These are phyloP conservation scores for Mikania micrantha DNA, from an alignment of 129 eudicot genomes.

Conservation along the genomic window DNA sequence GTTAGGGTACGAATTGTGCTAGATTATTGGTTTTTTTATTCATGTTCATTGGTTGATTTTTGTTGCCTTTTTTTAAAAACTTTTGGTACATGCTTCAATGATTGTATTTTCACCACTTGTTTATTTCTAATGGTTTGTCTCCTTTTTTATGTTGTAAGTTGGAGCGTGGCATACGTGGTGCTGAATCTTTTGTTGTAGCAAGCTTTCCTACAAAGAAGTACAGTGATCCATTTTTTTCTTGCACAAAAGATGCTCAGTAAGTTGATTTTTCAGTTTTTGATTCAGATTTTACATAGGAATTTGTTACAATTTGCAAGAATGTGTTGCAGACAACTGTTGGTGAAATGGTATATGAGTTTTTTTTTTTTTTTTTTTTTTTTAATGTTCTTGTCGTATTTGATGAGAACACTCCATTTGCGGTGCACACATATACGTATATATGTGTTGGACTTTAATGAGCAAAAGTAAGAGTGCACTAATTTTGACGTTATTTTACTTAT, in stretches of 20 bases:
- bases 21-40: constrained; percentile 19
- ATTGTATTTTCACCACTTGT: neutral
- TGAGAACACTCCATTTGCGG: too few species aligned
- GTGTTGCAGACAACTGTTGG: neutral
- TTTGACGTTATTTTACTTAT: too few species aligned
- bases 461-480: too few species aligned
- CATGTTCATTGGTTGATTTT: constrained; percentile 8
- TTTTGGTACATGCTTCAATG: neutral
- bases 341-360: neutral
- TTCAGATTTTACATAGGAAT: neutral
- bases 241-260: constrained; percentile 76
- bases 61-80: neutral
- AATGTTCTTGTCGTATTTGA: neutral
- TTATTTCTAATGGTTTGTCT: neutral
- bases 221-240: constrained; percentile 53
- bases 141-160: constrained; percentile 32
- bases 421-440: too few species aligned
- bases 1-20: constrained; percentile 4
- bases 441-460: too few species aligned
- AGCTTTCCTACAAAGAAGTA: constrained; percentile 80
- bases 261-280: constrained; percentile 16
- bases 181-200: constrained; percentile 63
- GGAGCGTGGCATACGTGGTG: constrained; percentile 81
- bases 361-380: too few species aligned
- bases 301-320: constrained; percentile 1